Conservation (phyloP, 2,329 filamentous ascomycete species). For the Paraconiothyrium sp. region DNA sequence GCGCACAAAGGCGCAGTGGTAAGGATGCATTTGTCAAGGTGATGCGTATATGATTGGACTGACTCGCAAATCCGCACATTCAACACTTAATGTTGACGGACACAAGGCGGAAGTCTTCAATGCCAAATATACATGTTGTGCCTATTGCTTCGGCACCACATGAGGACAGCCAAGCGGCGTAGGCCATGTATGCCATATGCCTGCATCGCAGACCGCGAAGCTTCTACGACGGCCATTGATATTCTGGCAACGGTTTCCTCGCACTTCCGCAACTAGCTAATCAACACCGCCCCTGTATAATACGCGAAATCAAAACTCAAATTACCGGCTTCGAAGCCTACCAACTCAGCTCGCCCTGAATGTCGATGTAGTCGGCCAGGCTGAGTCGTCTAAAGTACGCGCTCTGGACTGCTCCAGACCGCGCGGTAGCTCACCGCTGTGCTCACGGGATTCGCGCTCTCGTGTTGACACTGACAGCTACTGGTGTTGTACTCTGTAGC, state of each 20-base stretch:
- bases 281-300: background rate
- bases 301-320: background rate
- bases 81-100: background rate
- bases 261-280: too few species aligned
- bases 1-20: background rate
- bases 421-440: constrained; percentile 3
- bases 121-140: background rate
- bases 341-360: background rate
- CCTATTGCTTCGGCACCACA: background rate
- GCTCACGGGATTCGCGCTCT: background rate
- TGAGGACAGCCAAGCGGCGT: background rate
- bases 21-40: background rate
- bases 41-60: background rate
- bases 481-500: background rate
- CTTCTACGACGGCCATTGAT: background rate
- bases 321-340: background rate
- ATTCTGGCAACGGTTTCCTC: background rate
- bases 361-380: background rate
- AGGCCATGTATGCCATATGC: background rate
- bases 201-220: background rate
- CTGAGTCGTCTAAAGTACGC: too few species aligned
- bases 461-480: background rate
- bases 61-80: background rate
- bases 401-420: constrained; percentile 11
- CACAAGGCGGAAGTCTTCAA: background rate